phyloP scores from a whole-genome alignment of 1,284 basidiomycete genomes.

The Puccinia coronata region DNA sequence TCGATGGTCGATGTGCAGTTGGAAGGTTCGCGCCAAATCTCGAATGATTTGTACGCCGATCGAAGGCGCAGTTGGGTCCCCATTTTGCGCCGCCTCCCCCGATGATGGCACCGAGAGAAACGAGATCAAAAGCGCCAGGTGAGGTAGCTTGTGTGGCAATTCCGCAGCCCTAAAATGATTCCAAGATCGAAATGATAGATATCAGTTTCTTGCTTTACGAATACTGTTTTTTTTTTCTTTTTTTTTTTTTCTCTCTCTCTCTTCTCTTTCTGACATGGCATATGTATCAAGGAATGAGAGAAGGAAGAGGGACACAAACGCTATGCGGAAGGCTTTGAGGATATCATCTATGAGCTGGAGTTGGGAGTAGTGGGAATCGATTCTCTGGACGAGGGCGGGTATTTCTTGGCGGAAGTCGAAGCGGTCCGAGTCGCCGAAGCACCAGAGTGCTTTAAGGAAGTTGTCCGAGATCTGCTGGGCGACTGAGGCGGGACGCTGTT shows the following conservation, averaged over 20 bases:
- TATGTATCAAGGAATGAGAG: too few species aligned
- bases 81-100: slow-evolving; percentile 45
- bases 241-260: too few species aligned
- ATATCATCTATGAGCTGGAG: slow-evolving; percentile 42
- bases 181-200: neutral
- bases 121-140: slow-evolving; percentile 78
- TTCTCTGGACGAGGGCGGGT: slow-evolving; percentile 49
- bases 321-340: slow-evolving; percentile 54
- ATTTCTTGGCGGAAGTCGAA: slow-evolving; percentile 52
- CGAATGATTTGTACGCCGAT: slow-evolving; percentile 76
- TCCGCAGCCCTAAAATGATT: slow-evolving; percentile 69
- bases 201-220: slow-evolving; percentile 11
- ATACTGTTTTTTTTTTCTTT: neutral
- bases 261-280: too few species aligned
- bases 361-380: slow-evolving; percentile 51
- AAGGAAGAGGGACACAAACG: slow-evolving; percentile 50
- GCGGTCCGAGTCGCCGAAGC: slow-evolving; percentile 50
- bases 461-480: slow-evolving; percentile 33
- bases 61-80: slow-evolving; percentile 54
- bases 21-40: slow-evolving; percentile 83
- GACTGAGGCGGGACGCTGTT: slow-evolving; percentile 1
- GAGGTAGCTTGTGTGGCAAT: slow-evolving; percentile 86
- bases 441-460: slow-evolving; percentile 40
- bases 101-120: slow-evolving; percentile 65
- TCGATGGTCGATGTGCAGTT: slow-evolving; percentile 77